A percentile compares a stretch with the other conserved stretches of the same genome.
Conservation (phyloP, 306 rosid species). For the Parietaria judaica region DNA sequence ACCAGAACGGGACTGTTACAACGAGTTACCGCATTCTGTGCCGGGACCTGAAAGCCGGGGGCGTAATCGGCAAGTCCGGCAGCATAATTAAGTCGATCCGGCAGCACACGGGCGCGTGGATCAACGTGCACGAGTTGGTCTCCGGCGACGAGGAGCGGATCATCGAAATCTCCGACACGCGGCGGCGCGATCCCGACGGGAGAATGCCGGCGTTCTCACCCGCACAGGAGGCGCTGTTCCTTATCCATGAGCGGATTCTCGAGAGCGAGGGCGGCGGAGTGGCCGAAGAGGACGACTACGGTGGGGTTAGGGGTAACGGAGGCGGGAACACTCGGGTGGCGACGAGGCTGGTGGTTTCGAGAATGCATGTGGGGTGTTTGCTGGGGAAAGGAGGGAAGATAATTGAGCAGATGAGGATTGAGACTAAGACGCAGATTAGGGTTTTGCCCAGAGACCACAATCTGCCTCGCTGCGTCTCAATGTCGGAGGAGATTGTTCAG, state of each 20-base stretch:
- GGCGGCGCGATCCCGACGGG: conserved; percentile 92
- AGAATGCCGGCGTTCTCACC: conserved; percentile 91
- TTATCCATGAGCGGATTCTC: conserved; percentile 83
- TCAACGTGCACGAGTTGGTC: conserved; percentile 89
- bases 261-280: conserved; percentile 60
- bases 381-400: conserved; percentile 98
- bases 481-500: conserved; percentile 99
- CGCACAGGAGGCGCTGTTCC: conserved; percentile 85
- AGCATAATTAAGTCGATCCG: conserved; percentile 86
- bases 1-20: conserved; percentile 43
- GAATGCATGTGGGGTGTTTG: conserved; percentile 95
- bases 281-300: conserved; percentile 52
- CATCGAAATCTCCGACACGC: conserved; percentile 89
- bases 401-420: conserved; percentile 97
- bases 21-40: conserved; percentile 82
- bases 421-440: conserved; percentile 95
- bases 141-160: conserved; percentile 90
- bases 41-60: conserved; percentile 84
- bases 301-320: conserved; percentile 38
- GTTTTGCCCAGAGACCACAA: conserved; percentile 89
- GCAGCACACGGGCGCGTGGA: conserved; percentile 99
- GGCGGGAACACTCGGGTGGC: conserved; percentile 49
- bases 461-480: conserved; percentile 89
- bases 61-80: conserved; percentile 97
- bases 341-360: conserved; percentile 84